Percentiles rank a stretch among this genome's conserved stretches.
These are phyloP conservation scores for Choiromyces venosus DNA, from an alignment of 495 filamentous ascomycete genomes.

Conservation along the genomic window DNA sequence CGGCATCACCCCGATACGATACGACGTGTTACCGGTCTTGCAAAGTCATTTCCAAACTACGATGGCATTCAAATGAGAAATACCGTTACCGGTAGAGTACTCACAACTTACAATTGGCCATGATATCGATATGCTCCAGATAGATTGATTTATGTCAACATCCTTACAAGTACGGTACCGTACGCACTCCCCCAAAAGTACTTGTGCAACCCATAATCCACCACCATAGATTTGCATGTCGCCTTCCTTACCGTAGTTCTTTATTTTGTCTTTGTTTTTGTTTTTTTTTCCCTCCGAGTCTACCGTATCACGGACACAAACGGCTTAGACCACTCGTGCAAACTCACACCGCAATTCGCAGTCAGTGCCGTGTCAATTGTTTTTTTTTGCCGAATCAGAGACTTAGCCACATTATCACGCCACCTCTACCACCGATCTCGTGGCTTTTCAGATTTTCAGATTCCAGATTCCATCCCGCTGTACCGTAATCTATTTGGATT, in stretches of 20 bases:
- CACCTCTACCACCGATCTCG: neutral
- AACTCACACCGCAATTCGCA: neutral
- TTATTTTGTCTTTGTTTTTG: neutral
- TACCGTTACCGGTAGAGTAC: neutral
- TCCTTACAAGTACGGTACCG: neutral
- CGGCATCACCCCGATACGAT: too few species aligned
- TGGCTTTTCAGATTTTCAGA: neutral
- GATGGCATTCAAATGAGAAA: neutral
- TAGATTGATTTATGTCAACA: neutral
- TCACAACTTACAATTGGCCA: neutral
- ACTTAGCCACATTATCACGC: neutral
- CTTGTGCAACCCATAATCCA: too few species aligned
- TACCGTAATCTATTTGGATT: slow-evolving; percentile 20
- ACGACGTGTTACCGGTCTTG: too few species aligned
- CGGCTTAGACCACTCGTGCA: too few species aligned
- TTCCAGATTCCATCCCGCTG: neutral
- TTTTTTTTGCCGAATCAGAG: neutral
- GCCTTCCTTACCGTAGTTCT: neutral
- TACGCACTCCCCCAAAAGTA: too few species aligned
- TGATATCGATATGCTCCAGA: neutral
- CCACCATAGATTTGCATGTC: neutral
- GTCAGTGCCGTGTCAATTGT: neutral
- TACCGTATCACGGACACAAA: too few species aligned
- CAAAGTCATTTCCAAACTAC: neutral
- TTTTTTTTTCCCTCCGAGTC: neutral